Base-by-base conservation (phyloP, 371 early-diverging fungal species). In the Circinella umbellata region DNA sequence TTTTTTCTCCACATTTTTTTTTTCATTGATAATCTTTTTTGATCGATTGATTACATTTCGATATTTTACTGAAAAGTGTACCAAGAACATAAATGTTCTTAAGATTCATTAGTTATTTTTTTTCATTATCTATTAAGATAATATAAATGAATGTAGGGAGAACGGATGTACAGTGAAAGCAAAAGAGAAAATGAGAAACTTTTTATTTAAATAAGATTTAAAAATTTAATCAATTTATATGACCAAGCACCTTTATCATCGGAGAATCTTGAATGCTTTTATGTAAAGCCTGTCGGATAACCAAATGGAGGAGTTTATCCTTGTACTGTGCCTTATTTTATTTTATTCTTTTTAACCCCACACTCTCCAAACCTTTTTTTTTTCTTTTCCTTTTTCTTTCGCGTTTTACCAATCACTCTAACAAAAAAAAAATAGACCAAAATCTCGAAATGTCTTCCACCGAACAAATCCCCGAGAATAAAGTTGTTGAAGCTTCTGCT, bases 381-480 rank as follows among this genome's bases (percentile, higher is more conserved):
- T 57, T 34, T 57, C 3, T 51, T 51, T 15, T 51, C 15, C n/a
- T 51, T 34, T 27, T 27, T 34, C n/a, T 57, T 34, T 57, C 57
- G 57, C 57, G 57, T 42, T 42, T 42, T 34, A 57, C 27, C 27
- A 27, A 27, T 27, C 27, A 27, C 27, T 27, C 27, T 27, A 27
- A 27, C n/a, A n/a, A n/a, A 2, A 27, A 27, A 27, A 27, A 27
- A 27, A 27, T 27, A 27, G 0, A n/a, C 3, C 17, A 5, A 13
- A 51, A 51, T 51, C 51, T 34, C 57, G 49, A 18, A 38, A 67
- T 62, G 68, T 61, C 68, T 4, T 18, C 68, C 39, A 61, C 47
- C n/a, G 49, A 68, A 68, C 49, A 36, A 35, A 36, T 61, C n/a
- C 61, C 62, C 62, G 37, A 61, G 57, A 35, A 67, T 59, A 51